Evolutionary conservation across 2,329 filamentous ascomycete genomes (phyloP), one percentile per base, ranked within the genome.

Genomic region (Mariannaea sp.): DNA sequence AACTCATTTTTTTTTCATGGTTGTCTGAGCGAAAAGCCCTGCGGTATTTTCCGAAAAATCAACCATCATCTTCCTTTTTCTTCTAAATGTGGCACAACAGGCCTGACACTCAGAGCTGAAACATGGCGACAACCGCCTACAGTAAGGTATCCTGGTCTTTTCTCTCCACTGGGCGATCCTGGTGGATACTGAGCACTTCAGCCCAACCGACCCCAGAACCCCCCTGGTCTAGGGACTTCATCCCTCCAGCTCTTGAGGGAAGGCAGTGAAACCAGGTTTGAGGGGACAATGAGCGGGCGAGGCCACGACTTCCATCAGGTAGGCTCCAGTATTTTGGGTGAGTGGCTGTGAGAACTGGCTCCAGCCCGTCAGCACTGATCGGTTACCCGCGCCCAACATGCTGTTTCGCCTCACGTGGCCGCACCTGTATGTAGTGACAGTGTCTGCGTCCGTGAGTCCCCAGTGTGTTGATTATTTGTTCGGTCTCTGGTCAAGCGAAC

Each of bases 351-450:
- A n/a, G n/a, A n/a, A n/a, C n/a, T n/a, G n/a, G n/a, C n/a, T n/a
- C n/a, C n/a, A 32, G 30, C 26, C 40, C 40, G 50, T 53, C 46
- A 64, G 55, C 61, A 53, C 55, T 60, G 63, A 63, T 65, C 63
- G 58, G 55, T 38, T 59, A 63, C 51, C 61, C 61, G 61, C 32
- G 33, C 17, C 33, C 33, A n/a, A n/a, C n/a, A n/a, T n/a, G 39
- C 45, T 45, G 47, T 44, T 38, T 27, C 27, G 40, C 35, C 38
- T 49, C 41, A 38, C 38, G 45, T 53, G 48, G 30, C 49, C 48
- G 43, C 27, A 36, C 33, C n/a, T n/a, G 36, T 16, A 57, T 10
- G 7, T n/a, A 4, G 43, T 8, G 17, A n/a, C 41, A 5, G 7
- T 42, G 22, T n/a, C n/a, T n/a, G n/a, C n/a, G n/a, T n/a, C n/a